Percentiles rank a stretch among this genome's conserved stretches.
Conservation (phyloP, 345 rosid genomes). For the Citrus australasica region DNA sequence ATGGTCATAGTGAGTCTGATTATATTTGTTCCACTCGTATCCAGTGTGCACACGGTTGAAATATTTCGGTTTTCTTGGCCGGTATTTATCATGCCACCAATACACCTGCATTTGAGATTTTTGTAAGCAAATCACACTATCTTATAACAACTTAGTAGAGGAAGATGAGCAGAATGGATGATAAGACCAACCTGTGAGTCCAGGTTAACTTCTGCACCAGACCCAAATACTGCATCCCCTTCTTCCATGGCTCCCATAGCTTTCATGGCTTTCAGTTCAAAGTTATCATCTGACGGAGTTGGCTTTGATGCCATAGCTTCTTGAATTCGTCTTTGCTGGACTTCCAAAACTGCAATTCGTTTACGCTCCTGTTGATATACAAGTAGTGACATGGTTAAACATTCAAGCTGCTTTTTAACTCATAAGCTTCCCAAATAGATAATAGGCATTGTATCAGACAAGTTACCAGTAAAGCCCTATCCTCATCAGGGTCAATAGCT, state of each 20-base stretch:
- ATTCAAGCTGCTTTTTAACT: background rate
- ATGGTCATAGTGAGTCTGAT: conserved; percentile 90
- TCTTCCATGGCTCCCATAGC: conserved; percentile 96
- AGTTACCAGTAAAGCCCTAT: conserved; percentile 71
- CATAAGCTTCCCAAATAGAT: background rate
- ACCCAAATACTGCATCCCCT: conserved; percentile 91
- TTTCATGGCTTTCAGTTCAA: conserved; percentile 87
- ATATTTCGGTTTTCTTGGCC: conserved; percentile 92
- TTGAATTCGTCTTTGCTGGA: conserved; percentile 67
- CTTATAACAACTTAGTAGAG: background rate
- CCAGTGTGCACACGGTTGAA: conserved; percentile 99
- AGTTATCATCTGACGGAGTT: conserved; percentile 66
- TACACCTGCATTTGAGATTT: conserved; percentile 49
- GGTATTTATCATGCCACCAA: conserved; percentile 99
- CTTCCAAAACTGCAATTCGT: conserved; percentile 60
- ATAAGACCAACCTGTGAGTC: conserved; percentile 68
- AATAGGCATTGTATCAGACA: background rate
- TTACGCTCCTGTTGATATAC: conserved; percentile 53
- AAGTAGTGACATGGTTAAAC: conserved; percentile 1
- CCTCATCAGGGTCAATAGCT: conserved; percentile 96
- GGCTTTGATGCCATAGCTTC: conserved; percentile 76
- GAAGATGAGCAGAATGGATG: background rate
- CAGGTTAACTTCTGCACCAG: conserved; percentile 89
- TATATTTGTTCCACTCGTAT: conserved; percentile 96
- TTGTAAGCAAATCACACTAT: background rate